Conservation (phyloP, 768 basidiomycete species). For the Tulasnella calospora region DNA sequence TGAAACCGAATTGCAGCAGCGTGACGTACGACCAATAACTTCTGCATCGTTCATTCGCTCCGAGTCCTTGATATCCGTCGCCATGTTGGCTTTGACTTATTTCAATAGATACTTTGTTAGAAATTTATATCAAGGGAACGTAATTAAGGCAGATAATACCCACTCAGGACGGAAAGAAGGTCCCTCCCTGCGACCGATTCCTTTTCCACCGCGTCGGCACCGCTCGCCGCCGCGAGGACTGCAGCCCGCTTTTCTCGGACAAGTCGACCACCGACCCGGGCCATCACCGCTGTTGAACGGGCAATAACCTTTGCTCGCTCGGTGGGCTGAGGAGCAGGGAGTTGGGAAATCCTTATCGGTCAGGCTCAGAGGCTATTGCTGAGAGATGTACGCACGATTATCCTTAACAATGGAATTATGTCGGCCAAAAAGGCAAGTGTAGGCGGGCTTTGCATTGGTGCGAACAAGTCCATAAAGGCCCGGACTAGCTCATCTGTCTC, state of each 20-base stretch:
- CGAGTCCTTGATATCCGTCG: conserved; percentile 50
- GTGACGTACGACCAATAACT: conserved; percentile 49
- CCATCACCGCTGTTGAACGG: conserved; percentile 11
- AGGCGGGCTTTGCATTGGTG: background rate
- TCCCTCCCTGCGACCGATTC: background rate
- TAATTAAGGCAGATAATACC: background rate
- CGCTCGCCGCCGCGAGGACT: background rate
- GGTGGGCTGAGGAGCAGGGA: background rate
- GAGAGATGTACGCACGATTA: background rate
- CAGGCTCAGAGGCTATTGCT: background rate
- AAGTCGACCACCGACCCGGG: background rate
- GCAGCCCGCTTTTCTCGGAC: conserved; percentile 1
- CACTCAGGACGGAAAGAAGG: conserved; percentile 13
- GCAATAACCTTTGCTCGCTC: background rate
- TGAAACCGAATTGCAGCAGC: background rate
- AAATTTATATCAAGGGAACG: background rate
- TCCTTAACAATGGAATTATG: background rate
- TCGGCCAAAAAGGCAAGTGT: background rate
- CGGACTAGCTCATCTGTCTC: conserved; percentile 35
- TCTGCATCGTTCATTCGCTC: conserved; percentile 60
- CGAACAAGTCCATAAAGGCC: conserved; percentile 34
- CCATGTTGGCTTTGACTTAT: conserved; percentile 56
- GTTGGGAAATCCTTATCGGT: background rate
- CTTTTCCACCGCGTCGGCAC: background rate
- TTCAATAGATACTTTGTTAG: background rate